phyloP scores from a whole-genome alignment of 257 asterid species.

The Mentha longifolia region DNA sequence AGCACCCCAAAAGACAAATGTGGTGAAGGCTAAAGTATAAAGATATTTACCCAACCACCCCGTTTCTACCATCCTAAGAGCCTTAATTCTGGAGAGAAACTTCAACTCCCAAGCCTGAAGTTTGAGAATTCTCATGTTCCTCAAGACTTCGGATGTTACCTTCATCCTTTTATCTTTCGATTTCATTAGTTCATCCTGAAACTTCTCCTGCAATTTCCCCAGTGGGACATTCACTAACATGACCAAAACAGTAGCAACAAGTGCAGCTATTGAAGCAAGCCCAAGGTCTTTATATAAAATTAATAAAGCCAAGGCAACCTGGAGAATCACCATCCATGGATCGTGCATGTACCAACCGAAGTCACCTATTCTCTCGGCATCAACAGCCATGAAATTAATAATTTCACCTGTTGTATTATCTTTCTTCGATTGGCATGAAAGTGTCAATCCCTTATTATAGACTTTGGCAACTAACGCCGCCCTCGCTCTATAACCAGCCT shows the following conservation, averaged over 20 bases:
- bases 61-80: constrained; percentile 63
- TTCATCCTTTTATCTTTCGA: constrained; percentile 88
- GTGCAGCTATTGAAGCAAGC: constrained; percentile 69
- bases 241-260: constrained; percentile 62
- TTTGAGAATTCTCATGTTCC: constrained; percentile 93
- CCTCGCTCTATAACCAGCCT: constrained; percentile 81
- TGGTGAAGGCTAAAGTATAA: constrained; percentile 57
- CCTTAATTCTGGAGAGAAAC: constrained; percentile 66
- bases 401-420: constrained; percentile 83
- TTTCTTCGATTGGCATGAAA: constrained; percentile 72
- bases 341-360: constrained; percentile 91
- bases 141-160: constrained; percentile 82
- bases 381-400: constrained; percentile 84
- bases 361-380: constrained; percentile 86
- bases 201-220: constrained; percentile 67
- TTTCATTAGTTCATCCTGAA: constrained; percentile 75
- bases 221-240: constrained; percentile 77
- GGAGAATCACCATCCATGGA: constrained; percentile 76
- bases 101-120: constrained; percentile 97
- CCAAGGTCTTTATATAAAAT: constrained; percentile 79
- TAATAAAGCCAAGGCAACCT: constrained; percentile 65
- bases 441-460: constrained; percentile 74
- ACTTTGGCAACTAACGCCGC: constrained; percentile 80
- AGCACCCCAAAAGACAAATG: constrained; percentile 76
- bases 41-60: constrained; percentile 74